A percentile compares a stretch with the other conserved stretches of the same genome.
Evolutionary conservation across 176 grass and related monocot genomes (phyloP).

Genomic region (Paspalum notatum): DNA sequence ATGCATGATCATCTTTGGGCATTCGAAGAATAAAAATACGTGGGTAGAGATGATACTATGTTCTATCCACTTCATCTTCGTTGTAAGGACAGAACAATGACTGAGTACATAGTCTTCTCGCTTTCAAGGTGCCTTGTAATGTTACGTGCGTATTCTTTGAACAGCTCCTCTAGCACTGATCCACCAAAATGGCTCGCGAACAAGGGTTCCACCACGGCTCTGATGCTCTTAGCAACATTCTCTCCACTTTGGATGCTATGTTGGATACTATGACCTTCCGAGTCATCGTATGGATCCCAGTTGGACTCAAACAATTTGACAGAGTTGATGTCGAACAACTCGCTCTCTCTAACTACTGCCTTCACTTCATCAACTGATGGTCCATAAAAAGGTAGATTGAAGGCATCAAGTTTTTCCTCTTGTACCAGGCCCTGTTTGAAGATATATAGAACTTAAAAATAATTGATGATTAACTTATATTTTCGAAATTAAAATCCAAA

Average conservation of each 20-base stretch:
- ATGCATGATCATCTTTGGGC: neutral
- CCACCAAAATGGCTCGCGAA: conserved; percentile 16
- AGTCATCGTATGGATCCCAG: conserved; percentile 31
- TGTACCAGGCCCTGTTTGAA: conserved; percentile 34
- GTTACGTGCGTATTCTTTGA: conserved; percentile 1
- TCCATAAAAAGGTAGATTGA: conserved; percentile 44
- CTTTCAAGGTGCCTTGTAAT: neutral
- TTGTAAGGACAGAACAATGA: neutral
- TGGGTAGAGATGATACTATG: no score
- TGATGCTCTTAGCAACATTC: conserved; percentile 21
- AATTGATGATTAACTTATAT: neutral
- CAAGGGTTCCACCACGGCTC: conserved; percentile 27
- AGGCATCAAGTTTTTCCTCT: conserved; percentile 38
- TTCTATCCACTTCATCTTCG: neutral
- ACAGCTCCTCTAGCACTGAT: conserved; percentile 26
- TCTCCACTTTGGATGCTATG: conserved; percentile 18
- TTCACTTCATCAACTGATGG: conserved; percentile 42
- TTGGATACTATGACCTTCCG: neutral
- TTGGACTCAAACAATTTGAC: conserved; percentile 22
- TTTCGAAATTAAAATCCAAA: neutral
- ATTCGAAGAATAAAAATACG: no score
- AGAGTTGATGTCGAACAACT: conserved; percentile 30
- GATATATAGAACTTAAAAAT: neutral
- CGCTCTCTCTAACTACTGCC: conserved; percentile 7
- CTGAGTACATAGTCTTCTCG: conserved; percentile 27